Evolutionary conservation across 345 rosid species (phyloP).

Genomic region (Boechera divaricarpa): DNA sequence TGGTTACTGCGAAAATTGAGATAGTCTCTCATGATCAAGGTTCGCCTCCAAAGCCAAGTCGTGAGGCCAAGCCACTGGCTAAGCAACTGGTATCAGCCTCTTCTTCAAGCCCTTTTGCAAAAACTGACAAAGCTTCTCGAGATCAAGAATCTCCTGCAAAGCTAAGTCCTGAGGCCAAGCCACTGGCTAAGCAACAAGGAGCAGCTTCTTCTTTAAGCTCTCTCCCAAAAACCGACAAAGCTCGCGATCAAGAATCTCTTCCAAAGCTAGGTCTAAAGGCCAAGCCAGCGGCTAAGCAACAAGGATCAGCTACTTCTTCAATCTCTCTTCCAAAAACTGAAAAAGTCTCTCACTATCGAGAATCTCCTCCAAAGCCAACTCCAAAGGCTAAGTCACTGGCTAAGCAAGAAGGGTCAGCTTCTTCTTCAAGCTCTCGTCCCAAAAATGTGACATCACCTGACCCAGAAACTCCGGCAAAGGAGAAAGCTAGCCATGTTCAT

Average conservation of each 20-base stretch:
- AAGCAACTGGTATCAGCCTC: conserved; percentile 38
- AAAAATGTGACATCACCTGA: conserved; percentile 45
- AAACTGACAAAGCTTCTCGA: conserved; percentile 20
- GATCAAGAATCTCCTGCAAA: conserved; percentile 20
- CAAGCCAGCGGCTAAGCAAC: conserved; percentile 42
- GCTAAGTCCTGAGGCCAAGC: conserved; percentile 20
- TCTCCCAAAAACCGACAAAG: conserved; percentile 35
- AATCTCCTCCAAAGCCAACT: conserved; percentile 31
- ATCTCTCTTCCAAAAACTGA: conserved; percentile 38
- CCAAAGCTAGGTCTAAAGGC: conserved; percentile 1
- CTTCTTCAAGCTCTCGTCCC: conserved; percentile 37
- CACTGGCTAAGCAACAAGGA: conserved; percentile 43
- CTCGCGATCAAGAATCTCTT: conserved; percentile 33
- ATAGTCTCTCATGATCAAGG: conserved; percentile 9
- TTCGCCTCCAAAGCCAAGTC: conserved; percentile 14
- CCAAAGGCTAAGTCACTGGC: conserved; percentile 35
- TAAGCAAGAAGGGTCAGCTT: conserved; percentile 43
- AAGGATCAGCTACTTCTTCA: conserved; percentile 37
- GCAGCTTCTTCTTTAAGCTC: conserved; percentile 28
- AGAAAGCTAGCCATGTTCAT: conserved; percentile 73
- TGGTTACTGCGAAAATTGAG: conserved; percentile 27
- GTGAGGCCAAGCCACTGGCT: conserved; percentile 39
- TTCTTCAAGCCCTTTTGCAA: conserved; percentile 30
- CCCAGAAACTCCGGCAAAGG: conserved; percentile 41
- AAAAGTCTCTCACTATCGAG: conserved; percentile 35